Percentiles rank a stretch among this genome's conserved stretches.
These are phyloP conservation scores for Phytophthora sp. DNA, from an alignment of 352 stramenopile species.

Conservation along the genomic window DNA sequence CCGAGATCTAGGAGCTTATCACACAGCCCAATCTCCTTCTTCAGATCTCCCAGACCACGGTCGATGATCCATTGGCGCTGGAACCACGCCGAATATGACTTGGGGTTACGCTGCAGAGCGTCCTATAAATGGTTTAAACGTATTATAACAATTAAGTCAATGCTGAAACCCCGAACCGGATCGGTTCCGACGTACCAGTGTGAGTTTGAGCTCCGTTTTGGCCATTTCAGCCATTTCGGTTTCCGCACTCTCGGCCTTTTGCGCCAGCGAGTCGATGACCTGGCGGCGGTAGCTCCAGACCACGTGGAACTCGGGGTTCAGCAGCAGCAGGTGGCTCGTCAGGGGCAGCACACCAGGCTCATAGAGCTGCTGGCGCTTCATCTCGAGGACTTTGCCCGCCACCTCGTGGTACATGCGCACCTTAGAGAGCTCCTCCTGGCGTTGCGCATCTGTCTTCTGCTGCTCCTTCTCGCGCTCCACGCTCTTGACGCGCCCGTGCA, in stretches of 20 bases:
- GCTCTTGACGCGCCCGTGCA: constrained; percentile 82
- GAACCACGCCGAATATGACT: constrained; percentile 96
- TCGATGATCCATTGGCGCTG: constrained; percentile 89
- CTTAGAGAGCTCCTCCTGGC: constrained; percentile 64
- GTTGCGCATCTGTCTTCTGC: constrained; percentile 66
- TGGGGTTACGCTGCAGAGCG: constrained; percentile 95
- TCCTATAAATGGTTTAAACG: constrained; percentile 50
- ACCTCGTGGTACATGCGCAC: constrained; percentile 84
- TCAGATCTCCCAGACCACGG: constrained; percentile 63
- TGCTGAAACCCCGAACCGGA: too few relatives aligned
- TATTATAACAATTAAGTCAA: neutral
- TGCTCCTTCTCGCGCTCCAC: constrained; percentile 76
- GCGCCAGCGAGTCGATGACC: constrained; percentile 69
- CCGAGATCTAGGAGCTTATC: constrained; percentile 82
- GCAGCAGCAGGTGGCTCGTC: constrained; percentile 92
- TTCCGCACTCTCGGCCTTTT: constrained; percentile 32
- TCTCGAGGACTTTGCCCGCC: constrained; percentile 66
- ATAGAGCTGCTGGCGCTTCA: constrained; percentile 58
- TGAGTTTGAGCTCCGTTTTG: constrained; percentile 91
- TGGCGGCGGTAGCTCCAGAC: constrained; percentile 97
- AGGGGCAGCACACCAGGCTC: constrained; percentile 76
- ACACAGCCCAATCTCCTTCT: constrained; percentile 81
- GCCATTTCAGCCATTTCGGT: constrained; percentile 54
- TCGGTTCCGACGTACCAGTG: constrained; percentile 40
- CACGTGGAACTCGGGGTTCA: constrained; percentile 97